A percentile compares a stretch with the other conserved stretches of the same genome.
phyloP scores from a whole-genome alignment of 75 land plant genomes.

The Selaginella moellendorffii region DNA sequence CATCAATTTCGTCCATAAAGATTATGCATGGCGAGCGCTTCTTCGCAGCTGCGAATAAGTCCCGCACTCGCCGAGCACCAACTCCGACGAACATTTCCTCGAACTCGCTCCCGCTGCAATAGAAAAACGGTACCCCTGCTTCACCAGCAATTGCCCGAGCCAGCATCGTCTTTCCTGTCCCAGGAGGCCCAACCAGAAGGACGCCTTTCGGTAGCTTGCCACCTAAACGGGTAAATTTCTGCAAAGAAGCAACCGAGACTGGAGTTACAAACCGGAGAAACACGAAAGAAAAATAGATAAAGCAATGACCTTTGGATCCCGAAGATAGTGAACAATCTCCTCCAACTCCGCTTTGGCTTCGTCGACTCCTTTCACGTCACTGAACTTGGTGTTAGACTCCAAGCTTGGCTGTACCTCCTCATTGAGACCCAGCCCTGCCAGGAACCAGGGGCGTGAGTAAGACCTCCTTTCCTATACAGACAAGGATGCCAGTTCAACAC shows the following conservation, averaged over 20 bases:
- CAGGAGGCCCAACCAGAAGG: conserved; percentile 93
- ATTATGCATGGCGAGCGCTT: conserved; percentile 91
- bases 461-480: not conserved
- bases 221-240: conserved; percentile 92
- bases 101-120: conserved; percentile 98
- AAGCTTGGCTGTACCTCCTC: not conserved
- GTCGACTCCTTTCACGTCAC: not conserved
- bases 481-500: not conserved
- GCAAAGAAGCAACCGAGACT: not conserved
- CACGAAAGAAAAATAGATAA: not conserved
- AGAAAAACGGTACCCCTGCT: conserved; percentile 96
- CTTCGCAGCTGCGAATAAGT: conserved; percentile 92
- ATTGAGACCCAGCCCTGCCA: not conserved
- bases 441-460: conserved; percentile 1
- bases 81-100: conserved; percentile 99
- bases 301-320: conserved; percentile 3
- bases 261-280: not conserved
- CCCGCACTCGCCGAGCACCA: conserved; percentile 86
- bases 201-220: conserved; percentile 98
- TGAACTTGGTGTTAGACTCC: not conserved
- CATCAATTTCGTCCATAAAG: conserved; percentile 98
- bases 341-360: not conserved
- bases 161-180: conserved; percentile 94
- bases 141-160: conserved; percentile 98
- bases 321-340: conserved; percentile 1